Conservation (phyloP, 306 rosid genomes). For the Pueraria montana region DNA sequence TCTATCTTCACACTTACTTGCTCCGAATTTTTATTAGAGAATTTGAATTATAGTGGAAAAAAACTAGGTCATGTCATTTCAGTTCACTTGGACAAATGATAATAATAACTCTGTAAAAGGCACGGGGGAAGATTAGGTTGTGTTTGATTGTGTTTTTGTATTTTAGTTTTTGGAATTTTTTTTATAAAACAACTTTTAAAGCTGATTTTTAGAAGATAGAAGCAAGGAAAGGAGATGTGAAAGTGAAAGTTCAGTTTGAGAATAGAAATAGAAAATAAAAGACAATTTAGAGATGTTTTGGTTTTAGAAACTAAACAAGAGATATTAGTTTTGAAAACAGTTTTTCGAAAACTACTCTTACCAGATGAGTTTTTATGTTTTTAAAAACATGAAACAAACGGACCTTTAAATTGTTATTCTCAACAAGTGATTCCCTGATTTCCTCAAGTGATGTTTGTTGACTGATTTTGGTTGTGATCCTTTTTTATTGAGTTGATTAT, state of each 20-base stretch:
- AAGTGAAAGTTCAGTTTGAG: not conserved
- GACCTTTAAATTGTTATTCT: not conserved
- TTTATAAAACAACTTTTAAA: not conserved
- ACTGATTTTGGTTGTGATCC: constrained; percentile 12
- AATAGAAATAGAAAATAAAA: not conserved
- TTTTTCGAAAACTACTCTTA: not conserved
- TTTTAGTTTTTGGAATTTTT: not conserved
- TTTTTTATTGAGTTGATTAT: constrained; percentile 14
- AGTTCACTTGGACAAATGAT: not conserved
- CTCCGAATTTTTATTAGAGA: not conserved
- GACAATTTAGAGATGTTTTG: not conserved
- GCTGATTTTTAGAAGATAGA: not conserved
- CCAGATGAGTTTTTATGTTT: not conserved
- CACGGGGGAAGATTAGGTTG: not conserved
- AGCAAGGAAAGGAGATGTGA: not conserved
- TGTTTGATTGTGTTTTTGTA: not conserved
- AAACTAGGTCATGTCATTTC: not conserved
- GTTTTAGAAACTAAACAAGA: not conserved
- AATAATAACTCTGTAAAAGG: not conserved
- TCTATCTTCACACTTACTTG: not conserved
- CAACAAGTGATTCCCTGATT: not conserved
- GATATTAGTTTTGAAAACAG: not conserved
- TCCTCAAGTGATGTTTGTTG: not conserved
- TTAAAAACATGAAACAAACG: not conserved
- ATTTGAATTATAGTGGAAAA: not conserved